Conservation (phyloP, 345 rosid species). For the Raphanus raphanistrum region DNA sequence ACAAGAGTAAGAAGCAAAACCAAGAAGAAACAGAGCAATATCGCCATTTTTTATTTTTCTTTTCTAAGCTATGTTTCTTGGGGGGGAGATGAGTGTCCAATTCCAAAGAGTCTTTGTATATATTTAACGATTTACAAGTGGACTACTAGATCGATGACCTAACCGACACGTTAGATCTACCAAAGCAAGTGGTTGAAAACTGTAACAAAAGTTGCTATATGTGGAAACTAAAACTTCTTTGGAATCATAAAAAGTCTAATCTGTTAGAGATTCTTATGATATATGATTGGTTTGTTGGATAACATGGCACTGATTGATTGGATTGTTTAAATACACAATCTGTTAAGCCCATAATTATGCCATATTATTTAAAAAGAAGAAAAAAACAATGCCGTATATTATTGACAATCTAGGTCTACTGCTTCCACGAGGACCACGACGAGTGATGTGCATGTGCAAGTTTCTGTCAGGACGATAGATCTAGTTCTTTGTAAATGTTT, state of each 20-base stretch:
- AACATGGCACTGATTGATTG: background rate
- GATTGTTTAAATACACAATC: no score
- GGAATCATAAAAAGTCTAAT: background rate
- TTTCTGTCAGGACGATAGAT: no score
- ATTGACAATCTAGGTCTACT: no score
- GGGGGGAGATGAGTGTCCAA: background rate
- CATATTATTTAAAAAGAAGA: no score
- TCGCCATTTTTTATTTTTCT: constrained; percentile 19
- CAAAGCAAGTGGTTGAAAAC: background rate
- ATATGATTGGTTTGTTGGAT: background rate
- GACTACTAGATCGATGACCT: background rate
- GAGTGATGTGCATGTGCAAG: no score
- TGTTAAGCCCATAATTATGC: no score
- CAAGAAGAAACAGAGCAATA: constrained; percentile 31
- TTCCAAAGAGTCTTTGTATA: background rate
- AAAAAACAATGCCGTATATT: no score
- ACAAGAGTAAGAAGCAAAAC: constrained; percentile 3
- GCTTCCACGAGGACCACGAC: no score
- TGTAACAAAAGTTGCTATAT: background rate
- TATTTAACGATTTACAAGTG: background rate
- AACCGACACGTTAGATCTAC: background rate
- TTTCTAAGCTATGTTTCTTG: background rate
- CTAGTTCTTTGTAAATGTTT: no score
- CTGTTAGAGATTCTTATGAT: background rate
- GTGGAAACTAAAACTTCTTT: background rate